A percentile compares a stretch with the other conserved stretches of the same genome.
phyloP scores from a whole-genome alignment of 176 grass and related monocot species.

The Eragrostis curvula region DNA sequence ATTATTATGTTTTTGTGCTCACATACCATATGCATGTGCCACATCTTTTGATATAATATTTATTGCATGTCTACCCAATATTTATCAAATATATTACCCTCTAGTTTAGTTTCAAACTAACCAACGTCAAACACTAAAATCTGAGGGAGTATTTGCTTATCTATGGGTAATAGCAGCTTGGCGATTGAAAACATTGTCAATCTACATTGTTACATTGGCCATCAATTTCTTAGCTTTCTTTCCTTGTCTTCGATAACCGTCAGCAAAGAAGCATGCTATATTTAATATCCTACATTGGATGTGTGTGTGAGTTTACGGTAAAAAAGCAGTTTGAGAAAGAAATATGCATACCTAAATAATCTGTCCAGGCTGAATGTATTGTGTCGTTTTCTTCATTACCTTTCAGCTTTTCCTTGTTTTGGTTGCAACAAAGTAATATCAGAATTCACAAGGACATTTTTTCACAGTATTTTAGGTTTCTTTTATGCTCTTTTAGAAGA shows the following conservation, averaged over 20 bases:
- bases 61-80: background rate
- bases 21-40: background rate
- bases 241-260: background rate
- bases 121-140: background rate
- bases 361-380: background rate
- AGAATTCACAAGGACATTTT: background rate
- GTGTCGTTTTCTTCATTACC: background rate
- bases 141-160: background rate
- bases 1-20: conserved; percentile 40
- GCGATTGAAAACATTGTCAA: conserved; percentile 11
- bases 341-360: background rate
- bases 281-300: background rate
- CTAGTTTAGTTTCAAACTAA: background rate
- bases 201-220: background rate
- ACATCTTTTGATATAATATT: conserved; percentile 18
- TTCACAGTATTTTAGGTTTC: background rate
- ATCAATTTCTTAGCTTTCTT: conserved; percentile 3
- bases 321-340: background rate
- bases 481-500: conserved; percentile 3
- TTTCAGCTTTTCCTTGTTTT: conserved; percentile 9
- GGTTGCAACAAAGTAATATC: background rate
- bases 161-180: background rate
- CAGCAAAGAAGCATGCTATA: background rate
- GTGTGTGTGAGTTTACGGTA: background rate
- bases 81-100: background rate